phyloP scores from a whole-genome alignment of 2,329 filamentous ascomycete genomes.

The Ophiostoma himal-ulmi region DNA sequence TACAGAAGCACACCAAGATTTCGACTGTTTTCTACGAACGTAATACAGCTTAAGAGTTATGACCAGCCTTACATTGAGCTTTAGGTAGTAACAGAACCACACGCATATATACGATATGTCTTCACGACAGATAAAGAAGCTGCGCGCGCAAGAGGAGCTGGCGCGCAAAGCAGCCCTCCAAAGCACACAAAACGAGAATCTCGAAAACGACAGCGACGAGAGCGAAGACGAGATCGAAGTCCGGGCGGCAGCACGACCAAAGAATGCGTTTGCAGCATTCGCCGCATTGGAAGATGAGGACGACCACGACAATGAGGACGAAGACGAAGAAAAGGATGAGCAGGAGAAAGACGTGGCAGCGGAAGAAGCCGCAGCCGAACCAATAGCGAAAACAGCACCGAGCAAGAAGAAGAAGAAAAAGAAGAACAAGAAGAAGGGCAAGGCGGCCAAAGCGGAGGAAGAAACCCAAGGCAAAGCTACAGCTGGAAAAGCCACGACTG shows the following conservation, averaged over 20 bases:
- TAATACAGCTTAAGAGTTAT: neutral
- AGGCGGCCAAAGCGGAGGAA: neutral
- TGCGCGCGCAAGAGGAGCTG: slow-evolving; percentile 45
- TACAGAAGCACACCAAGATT: neutral
- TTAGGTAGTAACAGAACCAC: neutral
- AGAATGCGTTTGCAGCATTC: slow-evolving; percentile 41
- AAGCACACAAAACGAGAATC: slow-evolving; percentile 27
- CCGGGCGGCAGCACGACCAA: slow-evolving; percentile 11
- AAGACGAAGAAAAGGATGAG: slow-evolving; percentile 37
- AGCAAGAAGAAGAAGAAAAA: slow-evolving; percentile 16
- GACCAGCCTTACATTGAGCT: no score
- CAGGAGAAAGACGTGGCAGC: slow-evolving; percentile 9
- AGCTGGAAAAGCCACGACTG: neutral
- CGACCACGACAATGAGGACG: slow-evolving; percentile 26
- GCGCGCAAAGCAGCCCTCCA: slow-evolving; percentile 30
- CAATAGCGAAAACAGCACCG: slow-evolving; percentile 1
- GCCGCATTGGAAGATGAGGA: slow-evolving; percentile 46
- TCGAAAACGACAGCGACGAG: slow-evolving; percentile 28
- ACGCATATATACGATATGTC: slow-evolving; percentile 38
- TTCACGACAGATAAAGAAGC: slow-evolving; percentile 46
- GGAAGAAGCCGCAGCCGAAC: neutral
- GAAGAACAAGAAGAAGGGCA: neutral
- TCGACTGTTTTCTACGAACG: neutral
- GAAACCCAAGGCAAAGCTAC: neutral
- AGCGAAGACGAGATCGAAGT: slow-evolving; percentile 31